Evolutionary conservation across 176 grass and related monocot genomes (phyloP).

Genomic region (Neostapfia colusana): DNA sequence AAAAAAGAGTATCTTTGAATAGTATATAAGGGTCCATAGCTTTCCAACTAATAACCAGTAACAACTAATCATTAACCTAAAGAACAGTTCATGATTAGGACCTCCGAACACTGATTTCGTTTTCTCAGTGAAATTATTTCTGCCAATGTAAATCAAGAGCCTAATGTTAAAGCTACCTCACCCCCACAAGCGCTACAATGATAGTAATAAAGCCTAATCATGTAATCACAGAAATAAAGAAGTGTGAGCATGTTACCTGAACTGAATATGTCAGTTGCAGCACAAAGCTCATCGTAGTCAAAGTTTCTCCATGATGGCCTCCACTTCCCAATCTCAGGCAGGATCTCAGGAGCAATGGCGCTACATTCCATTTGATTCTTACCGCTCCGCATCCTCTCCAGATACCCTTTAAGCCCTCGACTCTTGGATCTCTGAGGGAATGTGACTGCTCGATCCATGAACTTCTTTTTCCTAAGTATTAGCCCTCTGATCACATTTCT

Average conservation of each 20-base stretch:
- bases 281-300: slow-evolving; percentile 70
- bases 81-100: slow-evolving; percentile 46
- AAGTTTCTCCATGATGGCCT: slow-evolving; percentile 96
- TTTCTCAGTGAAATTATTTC: slow-evolving; percentile 19
- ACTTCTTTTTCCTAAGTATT: slow-evolving; percentile 72
- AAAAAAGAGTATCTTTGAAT: background rate
- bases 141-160: slow-evolving; percentile 30
- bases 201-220: slow-evolving; percentile 37
- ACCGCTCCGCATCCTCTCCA: slow-evolving; percentile 57
- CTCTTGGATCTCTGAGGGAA: slow-evolving; percentile 63
- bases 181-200: slow-evolving; percentile 34
- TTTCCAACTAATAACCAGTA: slow-evolving; percentile 32
- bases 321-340: slow-evolving; percentile 64
- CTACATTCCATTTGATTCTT: slow-evolving; percentile 58
- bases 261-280: slow-evolving; percentile 78
- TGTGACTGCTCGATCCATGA: slow-evolving; percentile 58
- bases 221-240: slow-evolving; percentile 27
- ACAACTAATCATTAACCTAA: slow-evolving; percentile 36
- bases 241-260: slow-evolving; percentile 57
- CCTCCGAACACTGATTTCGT: slow-evolving; percentile 22
- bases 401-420: slow-evolving; percentile 51
- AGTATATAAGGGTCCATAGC: background rate
- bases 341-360: slow-evolving; percentile 54
- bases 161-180: slow-evolving; percentile 37
- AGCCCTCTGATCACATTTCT: slow-evolving; percentile 65